A percentile compares a stretch with the other conserved stretches of the same genome.
Conservation (phyloP, 176 grass and related monocot genomes). For the Sorghum bicolor region Sorghum_bicolor_NCBIv3 NC_012873.2:15704001-15704500, state of each 20-base stretch:
- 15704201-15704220: not conserved
- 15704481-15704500: slow-evolving; percentile 28
- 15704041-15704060: not conserved
- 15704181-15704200: not conserved
- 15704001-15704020: not conserved
- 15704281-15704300: not conserved
- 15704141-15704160: not conserved
- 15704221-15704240: not conserved
- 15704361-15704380: not conserved
- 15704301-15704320: not conserved
- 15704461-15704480: slow-evolving; percentile 42
- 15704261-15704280: not conserved
- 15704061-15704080: not conserved
- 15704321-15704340: not conserved
- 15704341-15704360: not conserved
- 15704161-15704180: not conserved
- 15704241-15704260: not conserved
- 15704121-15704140: not conserved
- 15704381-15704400: not conserved
- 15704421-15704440: slow-evolving; percentile 36
- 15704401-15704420: slow-evolving; percentile 1
- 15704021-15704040: not conserved
- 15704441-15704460: slow-evolving; percentile 24
- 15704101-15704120: not conserved
- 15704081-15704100: not conserved